phyloP scores from a whole-genome alignment of 2,329 filamentous ascomycete genomes.

The Amylocarpus encephaloides region DNA sequence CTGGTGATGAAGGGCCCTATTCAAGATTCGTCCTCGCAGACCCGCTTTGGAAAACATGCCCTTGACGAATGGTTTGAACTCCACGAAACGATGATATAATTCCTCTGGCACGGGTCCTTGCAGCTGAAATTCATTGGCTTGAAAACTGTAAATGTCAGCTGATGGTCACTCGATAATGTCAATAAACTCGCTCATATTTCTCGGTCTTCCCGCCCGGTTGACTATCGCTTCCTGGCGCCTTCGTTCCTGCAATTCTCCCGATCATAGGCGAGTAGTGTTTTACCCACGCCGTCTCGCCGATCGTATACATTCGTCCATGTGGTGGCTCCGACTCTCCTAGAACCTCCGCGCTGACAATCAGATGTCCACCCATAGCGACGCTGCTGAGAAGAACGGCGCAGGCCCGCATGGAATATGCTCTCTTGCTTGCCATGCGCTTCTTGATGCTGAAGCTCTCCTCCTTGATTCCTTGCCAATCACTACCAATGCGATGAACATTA shows the following conservation, averaged over 20 bases:
- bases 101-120: constrained; percentile 71
- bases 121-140: constrained; percentile 87
- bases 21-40: constrained; percentile 70
- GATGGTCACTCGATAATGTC: background rate
- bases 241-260: constrained; percentile 69
- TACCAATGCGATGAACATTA: constrained; percentile 50
- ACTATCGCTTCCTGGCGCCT: constrained; percentile 50
- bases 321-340: constrained; percentile 67
- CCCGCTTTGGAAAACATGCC: constrained; percentile 79
- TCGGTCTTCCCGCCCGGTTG: constrained; percentile 41
- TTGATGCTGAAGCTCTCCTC: constrained; percentile 63
- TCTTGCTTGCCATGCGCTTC: constrained; percentile 80
- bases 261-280: constrained; percentile 88
- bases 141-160: constrained; percentile 55
- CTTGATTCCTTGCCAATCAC: constrained; percentile 62
- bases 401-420: constrained; percentile 71
- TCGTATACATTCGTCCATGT: constrained; percentile 67
- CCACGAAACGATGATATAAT: constrained; percentile 87
- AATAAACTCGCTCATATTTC: constrained; percentile 64
- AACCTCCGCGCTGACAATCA: constrained; percentile 71
- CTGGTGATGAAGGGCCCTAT: constrained; percentile 83
- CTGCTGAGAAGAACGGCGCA: constrained; percentile 57
- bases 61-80: constrained; percentile 85
- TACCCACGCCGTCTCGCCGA: constrained; percentile 69
- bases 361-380: constrained; percentile 60